Conservation (phyloP, 2,329 filamentous ascomycete genomes). For the Ophiostoma triangulosporum region DNA sequence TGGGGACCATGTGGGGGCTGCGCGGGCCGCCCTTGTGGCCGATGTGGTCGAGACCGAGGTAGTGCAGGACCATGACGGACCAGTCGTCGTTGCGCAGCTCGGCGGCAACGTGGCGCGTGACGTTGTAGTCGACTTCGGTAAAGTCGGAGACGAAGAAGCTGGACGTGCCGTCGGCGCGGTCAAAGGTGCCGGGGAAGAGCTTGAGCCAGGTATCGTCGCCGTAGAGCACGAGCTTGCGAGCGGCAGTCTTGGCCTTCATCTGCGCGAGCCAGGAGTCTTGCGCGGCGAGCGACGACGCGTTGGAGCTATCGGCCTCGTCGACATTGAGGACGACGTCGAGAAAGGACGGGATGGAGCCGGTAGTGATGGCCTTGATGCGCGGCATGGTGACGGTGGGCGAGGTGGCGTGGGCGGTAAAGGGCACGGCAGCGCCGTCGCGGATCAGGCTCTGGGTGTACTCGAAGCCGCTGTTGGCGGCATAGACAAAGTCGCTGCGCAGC, state of each 20-base stretch:
- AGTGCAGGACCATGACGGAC: constrained; percentile 90
- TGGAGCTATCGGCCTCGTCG: constrained; percentile 87
- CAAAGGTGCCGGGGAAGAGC: constrained; percentile 81
- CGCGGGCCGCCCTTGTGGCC: constrained; percentile 83
- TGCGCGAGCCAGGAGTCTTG: constrained; percentile 97
- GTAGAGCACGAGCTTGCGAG: constrained; percentile 84
- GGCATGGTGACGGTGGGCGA: constrained; percentile 98
- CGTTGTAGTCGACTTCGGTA: constrained; percentile 93
- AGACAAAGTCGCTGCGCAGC: constrained; percentile 82
- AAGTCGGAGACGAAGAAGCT: constrained; percentile 99
- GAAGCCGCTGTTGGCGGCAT: constrained; percentile 67
- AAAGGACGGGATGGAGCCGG: constrained; percentile 95
- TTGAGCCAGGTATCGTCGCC: constrained; percentile 98
- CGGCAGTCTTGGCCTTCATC: constrained; percentile 57
- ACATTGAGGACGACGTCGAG: constrained; percentile 94
- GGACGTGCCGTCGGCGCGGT: constrained; percentile 78
- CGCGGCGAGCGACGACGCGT: constrained; percentile 68
- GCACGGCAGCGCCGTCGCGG: constrained; percentile 66
- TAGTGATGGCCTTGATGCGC: constrained; percentile 90
- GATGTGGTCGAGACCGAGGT: constrained; percentile 91
- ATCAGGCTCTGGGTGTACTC: constrained; percentile 85
- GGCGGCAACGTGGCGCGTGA: constrained; percentile 72
- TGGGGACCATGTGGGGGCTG: constrained; percentile 81
- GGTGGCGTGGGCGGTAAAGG: constrained; percentile 91
- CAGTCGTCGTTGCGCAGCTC: constrained; percentile 72